Evolutionary conservation across 179 eudicot genomes (phyloP).

Genomic region (Amaranthus tricolor): DNA sequence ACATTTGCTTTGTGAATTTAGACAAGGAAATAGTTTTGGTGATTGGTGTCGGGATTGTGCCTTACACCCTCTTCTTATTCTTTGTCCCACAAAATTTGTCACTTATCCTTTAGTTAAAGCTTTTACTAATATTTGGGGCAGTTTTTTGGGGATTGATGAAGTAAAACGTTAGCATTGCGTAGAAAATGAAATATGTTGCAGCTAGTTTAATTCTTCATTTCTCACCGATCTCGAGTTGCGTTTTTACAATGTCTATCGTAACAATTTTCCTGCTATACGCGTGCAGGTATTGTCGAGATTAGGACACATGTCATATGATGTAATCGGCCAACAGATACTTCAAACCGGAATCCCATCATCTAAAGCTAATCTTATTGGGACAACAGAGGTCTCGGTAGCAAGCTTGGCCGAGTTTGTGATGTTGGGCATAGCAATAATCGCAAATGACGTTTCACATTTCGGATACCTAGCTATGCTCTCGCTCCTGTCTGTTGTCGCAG

Average conservation of each 20-base stretch:
- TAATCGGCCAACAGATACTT: conserved; percentile 85
- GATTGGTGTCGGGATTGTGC: too few species aligned
- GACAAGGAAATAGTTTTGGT: too few species aligned
- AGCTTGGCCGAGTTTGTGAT: conserved; percentile 85
- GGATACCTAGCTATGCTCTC: conserved; percentile 78
- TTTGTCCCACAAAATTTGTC: too few species aligned
- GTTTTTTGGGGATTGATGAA: background rate
- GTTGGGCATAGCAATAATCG: conserved; percentile 84
- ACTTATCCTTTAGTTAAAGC: too few species aligned
- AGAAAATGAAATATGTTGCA: too few species aligned
- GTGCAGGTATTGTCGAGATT: conserved; percentile 76
- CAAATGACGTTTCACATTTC: conserved; percentile 78
- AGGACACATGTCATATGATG: conserved; percentile 93
- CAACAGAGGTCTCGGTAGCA: conserved; percentile 86
- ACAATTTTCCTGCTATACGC: background rate
- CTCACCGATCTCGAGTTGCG: background rate
- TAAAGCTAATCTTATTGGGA: conserved; percentile 88
- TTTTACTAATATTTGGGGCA: too few species aligned
- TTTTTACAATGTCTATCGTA: conserved; percentile 1
- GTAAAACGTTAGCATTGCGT: too few species aligned
- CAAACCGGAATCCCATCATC: conserved; percentile 94
- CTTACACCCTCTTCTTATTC: too few species aligned
- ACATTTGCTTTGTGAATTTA: too few species aligned
- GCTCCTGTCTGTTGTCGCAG: conserved; percentile 70
- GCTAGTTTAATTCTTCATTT: background rate